Base-by-base conservation (phyloP, 192 early-diverging fungal genomes). In the Coemansia javaensis region DNA sequence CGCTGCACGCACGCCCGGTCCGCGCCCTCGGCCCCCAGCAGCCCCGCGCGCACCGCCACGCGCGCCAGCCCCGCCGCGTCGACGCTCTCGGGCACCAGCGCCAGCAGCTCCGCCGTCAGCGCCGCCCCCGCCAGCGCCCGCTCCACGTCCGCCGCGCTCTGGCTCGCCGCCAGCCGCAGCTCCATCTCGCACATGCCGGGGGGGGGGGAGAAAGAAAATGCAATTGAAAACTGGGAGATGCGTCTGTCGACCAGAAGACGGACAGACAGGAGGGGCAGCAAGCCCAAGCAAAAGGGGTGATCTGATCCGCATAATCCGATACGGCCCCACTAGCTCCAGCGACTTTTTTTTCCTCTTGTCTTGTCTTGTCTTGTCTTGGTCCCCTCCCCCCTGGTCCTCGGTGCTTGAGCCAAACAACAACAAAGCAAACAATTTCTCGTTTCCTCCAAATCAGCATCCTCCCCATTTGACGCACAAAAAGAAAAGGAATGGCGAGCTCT, bases 401-500 rank as follows among this genome's bases (percentile, higher is more conserved):
- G n/a, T n/a, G n/a, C n/a, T n/a, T n/a, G n/a, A n/a, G n/a, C n/a
- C n/a, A n/a, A n/a, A n/a, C n/a, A n/a, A 30, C 27, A 32, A 13
- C 27, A 30, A 30, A 30, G 5, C 24, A 30, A 5, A n/a, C 35
- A 27, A 15, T 34, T 34, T 34, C 3, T 34, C 13, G 3, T n/a
- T 34, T 13, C 13, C 13, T 30, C 10, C 28, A 7, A 7, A 9
- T 30, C 5, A 7, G 5, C 32, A 43, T 36, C 21, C 20, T 23
- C 4, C 36, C n/a, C n/a, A n/a, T n/a, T n/a, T n/a, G n/a, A n/a
- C n/a, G n/a, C n/a, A n/a, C n/a, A n/a, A 21, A 27, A 16, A 17
- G 33, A 33, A 13, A 36, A 33, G 52, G 27, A 28, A 72, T 73
- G 69, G 51, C 69, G 6, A 65, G 62, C 23, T 85, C 92, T 32